Evolutionary conservation across 306 rosid species (phyloP), one percentile per base, ranked within the genome.

Genomic region (Abrus pulchellus): DNA sequence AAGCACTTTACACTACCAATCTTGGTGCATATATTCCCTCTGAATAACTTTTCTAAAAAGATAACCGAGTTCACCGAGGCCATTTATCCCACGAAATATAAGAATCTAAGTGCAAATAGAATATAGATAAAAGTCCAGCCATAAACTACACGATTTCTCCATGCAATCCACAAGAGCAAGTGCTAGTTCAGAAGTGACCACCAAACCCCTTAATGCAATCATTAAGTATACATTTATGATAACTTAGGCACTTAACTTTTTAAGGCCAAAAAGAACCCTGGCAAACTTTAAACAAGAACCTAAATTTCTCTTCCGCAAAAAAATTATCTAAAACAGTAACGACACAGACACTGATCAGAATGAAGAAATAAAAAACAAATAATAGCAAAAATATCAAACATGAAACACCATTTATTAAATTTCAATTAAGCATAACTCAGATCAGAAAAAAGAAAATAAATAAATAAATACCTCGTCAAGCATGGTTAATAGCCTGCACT

Each of bases 21-120:
- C 83, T 83, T 76, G 5, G 67, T 85, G 91, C 89, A 91, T 93
- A 90, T 91, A 93, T 93, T 91, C 97, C 90, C 81, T 72, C 80
- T 82, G 59, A 85, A 81, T 88, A 84, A 87, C 90, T 91, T 91
- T 87, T 87, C 87, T 78, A 79, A 83, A 88, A 89, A 73, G 83
- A 80, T 76, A 45, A 53, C 81, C 64, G 84, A 83, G 84, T 56
- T 83, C 81, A 83, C 84, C 79, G 75, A 84, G 75, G 83, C 86
- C 85, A 84, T 76, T 80, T 76, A 84, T 68, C 64, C 85, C 82
- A 74, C 79, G 13, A 80, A 71, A 78, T 56, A 64, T 54, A 86
- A 86, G 90, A 86, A 87, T 93, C 87, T 48, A 76, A 87, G 80
- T 85, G 77, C 82, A 86, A 79, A 72, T 74, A 79, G 65, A 78